phyloP scores from a whole-genome alignment of 1,284 basidiomycete genomes.

The Puccinia hordei region DNA sequence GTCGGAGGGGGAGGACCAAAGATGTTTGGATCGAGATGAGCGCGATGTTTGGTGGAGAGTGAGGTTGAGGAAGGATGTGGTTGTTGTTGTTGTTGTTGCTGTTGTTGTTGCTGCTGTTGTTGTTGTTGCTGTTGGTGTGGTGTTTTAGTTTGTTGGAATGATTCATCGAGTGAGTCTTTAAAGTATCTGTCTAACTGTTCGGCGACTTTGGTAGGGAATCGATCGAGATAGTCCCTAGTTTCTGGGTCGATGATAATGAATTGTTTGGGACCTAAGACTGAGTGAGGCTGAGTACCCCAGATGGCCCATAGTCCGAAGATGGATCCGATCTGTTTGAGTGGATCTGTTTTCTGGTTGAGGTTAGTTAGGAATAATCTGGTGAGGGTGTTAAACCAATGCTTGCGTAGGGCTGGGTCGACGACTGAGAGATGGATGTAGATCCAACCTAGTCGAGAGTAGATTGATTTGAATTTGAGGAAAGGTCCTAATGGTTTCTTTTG shows the following conservation, averaged over 20 bases:
- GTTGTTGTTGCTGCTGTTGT: neutral
- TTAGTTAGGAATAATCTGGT: constrained; percentile 18
- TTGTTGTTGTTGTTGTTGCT: neutral
- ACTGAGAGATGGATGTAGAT: constrained; percentile 41
- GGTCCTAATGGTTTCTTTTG: constrained; percentile 10
- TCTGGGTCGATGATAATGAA: constrained; percentile 18
- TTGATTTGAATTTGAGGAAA: constrained; percentile 31
- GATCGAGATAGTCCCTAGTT: constrained; percentile 14
- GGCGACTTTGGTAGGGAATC: neutral
- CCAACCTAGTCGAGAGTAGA: constrained; percentile 19
- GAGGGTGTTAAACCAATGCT: constrained; percentile 32
- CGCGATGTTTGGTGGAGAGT: neutral
- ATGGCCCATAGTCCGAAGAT: constrained; percentile 29
- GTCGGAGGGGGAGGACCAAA: constrained; percentile 21
- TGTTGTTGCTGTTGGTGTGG: neutral
- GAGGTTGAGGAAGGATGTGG: neutral
- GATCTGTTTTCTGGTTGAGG: neutral
- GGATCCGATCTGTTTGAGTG: constrained; percentile 14
- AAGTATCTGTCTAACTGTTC: neutral
- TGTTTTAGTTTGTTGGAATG: neutral
- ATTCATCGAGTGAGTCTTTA: neutral
- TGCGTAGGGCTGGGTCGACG: constrained; percentile 35
- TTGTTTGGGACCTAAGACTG: constrained; percentile 2
- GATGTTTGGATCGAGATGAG: constrained; percentile 37
- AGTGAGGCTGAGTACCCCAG: constrained; percentile 34